Base-by-base conservation (phyloP, 2,329 filamentous ascomycete genomes). In the Moelleriella libera region DNA sequence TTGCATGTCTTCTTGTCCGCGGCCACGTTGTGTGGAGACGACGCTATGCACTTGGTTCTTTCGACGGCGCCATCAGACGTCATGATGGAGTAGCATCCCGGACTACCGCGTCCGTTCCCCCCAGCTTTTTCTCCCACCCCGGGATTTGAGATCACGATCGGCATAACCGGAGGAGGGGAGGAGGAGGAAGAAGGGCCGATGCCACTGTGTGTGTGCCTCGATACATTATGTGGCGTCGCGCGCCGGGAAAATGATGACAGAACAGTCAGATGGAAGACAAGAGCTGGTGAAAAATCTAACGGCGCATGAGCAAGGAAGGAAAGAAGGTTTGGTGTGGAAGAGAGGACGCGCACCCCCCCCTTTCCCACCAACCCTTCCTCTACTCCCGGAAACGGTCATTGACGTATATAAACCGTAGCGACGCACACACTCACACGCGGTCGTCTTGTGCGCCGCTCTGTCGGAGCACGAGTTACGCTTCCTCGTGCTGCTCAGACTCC, bases 1-100 rank as follows among this genome's bases (percentile, higher is more conserved):
- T 21, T 21, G 21, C 21, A 21, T 3, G 21, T 12, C 32, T 7
- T 37, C 32, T 37, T 37, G 32, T 37, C 32, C 2, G 12, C 7
- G 32, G 8, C 7, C 32, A 8, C 32, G 32, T 37, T 37, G 8
- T 37, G 32, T 7, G 12, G 32, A 12, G 32, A 21, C 21, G 21
- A 21, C 21, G 21, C 21, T 21, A 21, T 21, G 21, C 21, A 21
- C 21, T 21, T 21, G 21, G 21, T 21, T 21, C 2, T 21, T 47
- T 47, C 28, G 31, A 43, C 46, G 40, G 46, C 41, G 46, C 10
- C 30, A 47, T n/a, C 14, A 21, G n/a, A 47, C 46, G 46, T 47
- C 40, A 47, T 44, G 14, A 40, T 44, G 41, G 45, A 32, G 46
- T 43, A 14, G 28, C 11, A 9, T 11, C 12, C 39, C 32, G 32